Conservation (phyloP, 129 eudicot genomes). For the Tagetes erecta region DNA sequence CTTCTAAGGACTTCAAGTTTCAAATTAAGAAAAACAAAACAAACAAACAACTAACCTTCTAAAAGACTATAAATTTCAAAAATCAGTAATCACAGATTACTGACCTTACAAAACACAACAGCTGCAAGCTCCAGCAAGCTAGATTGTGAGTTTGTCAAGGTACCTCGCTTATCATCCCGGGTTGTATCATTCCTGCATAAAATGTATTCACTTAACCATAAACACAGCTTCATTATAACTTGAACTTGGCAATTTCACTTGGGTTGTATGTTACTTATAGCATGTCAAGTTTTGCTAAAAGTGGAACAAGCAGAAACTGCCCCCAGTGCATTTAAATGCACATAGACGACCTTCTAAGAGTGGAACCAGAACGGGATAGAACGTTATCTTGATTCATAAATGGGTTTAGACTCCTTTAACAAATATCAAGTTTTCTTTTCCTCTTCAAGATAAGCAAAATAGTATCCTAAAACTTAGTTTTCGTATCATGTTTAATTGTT, state of each 20-base stretch:
- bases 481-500: neutral
- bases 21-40: neutral
- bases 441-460: neutral
- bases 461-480: neutral
- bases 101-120: conserved; percentile 80
- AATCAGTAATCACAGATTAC: conserved; percentile 13
- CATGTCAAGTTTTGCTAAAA: neutral
- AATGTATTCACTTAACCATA: conserved; percentile 19
- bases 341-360: neutral
- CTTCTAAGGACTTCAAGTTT: conserved; percentile 15
- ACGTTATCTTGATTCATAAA: too few species aligned
- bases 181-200: conserved; percentile 55
- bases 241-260: conserved; percentile 2
- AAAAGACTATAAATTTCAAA: conserved; percentile 1
- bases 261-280: neutral
- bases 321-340: neutral
- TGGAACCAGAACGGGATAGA: too few species aligned
- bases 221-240: conserved; percentile 9
- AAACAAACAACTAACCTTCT: neutral
- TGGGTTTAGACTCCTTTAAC: too few species aligned
- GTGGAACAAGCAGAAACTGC: conserved; percentile 4
- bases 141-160: conserved; percentile 63
- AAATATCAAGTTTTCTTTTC: too few species aligned
- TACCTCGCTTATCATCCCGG: conserved; percentile 78
- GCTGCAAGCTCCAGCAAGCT: conserved; percentile 89